Evolutionary conservation across 495 filamentous ascomycete genomes (phyloP).

Genomic region (Clohesyomyces aquaticus): DNA sequence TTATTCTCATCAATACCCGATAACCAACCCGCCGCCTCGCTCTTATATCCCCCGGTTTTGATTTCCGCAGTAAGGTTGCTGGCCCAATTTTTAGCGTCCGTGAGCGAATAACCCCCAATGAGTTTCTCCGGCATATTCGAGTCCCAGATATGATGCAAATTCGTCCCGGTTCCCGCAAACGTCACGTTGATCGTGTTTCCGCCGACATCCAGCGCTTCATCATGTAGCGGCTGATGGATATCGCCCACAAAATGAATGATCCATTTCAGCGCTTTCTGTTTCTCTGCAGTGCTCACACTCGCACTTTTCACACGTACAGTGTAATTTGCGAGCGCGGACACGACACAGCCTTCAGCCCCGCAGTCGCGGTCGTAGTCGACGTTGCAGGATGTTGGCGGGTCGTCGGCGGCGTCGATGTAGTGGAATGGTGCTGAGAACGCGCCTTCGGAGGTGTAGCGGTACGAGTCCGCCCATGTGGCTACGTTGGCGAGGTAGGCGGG

Average conservation of each 20-base stretch:
- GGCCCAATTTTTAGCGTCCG: conserved; percentile 57
- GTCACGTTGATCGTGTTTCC: conserved; percentile 64
- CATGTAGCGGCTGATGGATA: conserved; percentile 69
- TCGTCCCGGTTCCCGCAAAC: conserved; percentile 51
- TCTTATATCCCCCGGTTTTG: conserved; percentile 54
- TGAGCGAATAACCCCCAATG: conserved; percentile 55
- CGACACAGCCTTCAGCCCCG: conserved; percentile 61
- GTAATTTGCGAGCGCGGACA: conserved; percentile 61
- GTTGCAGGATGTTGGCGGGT: conserved; percentile 61
- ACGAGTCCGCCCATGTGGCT: conserved; percentile 67
- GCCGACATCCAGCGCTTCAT: conserved; percentile 61
- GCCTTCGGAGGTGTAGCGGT: conserved; percentile 62
- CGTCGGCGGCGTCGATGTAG: conserved; percentile 73
- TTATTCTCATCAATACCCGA: conserved; percentile 56
- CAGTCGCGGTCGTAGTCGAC: conserved; percentile 67
- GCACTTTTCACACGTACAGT: conserved; percentile 55
- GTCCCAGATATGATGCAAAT: conserved; percentile 67
- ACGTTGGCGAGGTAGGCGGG: conserved; percentile 61
- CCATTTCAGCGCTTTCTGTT: conserved; percentile 61
- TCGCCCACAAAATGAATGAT: conserved; percentile 67
- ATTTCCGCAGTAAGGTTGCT: conserved; percentile 57
- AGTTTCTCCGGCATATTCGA: conserved; percentile 63
- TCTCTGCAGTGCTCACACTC: conserved; percentile 46
- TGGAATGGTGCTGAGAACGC: conserved; percentile 64
- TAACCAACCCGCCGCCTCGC: conserved; percentile 52